Conservation (phyloP, 306 rosid genomes). For the Cucumis hystrix region DNA sequence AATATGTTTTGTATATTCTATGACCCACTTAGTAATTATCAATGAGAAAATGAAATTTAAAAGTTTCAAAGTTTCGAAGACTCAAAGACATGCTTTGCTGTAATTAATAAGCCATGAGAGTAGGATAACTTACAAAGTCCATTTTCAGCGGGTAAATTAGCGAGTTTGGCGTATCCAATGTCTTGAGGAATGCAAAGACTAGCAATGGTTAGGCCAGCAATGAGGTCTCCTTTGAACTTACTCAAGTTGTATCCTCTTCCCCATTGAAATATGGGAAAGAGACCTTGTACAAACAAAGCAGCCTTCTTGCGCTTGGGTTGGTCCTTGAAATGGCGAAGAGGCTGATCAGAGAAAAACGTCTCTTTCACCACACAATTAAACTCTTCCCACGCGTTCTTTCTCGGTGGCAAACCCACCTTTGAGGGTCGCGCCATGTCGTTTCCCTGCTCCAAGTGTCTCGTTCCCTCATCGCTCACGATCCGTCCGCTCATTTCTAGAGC, state of each 20-base stretch:
- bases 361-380: constrained; percentile 11
- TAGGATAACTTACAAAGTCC: constrained; percentile 19
- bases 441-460: neutral
- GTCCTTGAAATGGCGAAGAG: constrained; percentile 29
- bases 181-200: constrained; percentile 72
- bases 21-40: neutral
- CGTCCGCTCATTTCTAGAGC: neutral
- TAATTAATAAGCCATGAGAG: too few relatives aligned
- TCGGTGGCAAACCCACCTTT: constrained; percentile 20
- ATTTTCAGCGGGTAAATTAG: constrained; percentile 9
- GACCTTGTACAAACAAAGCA: constrained; percentile 23
- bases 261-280: constrained; percentile 59
- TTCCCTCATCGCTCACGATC: neutral
- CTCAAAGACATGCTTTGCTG: too few relatives aligned
- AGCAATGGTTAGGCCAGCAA: constrained; percentile 56
- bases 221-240: constrained; percentile 39
- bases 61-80: too few relatives aligned
- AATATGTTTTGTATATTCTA: neutral
- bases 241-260: constrained; percentile 23
- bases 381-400: constrained; percentile 7
- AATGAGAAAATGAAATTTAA: too few relatives aligned
- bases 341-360: constrained; percentile 25
- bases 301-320: constrained; percentile 22
- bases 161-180: constrained; percentile 27
- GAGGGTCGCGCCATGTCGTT: neutral